Evolutionary conservation across 306 rosid species (phyloP).

Genomic region (Mucuna pruriens): DNA sequence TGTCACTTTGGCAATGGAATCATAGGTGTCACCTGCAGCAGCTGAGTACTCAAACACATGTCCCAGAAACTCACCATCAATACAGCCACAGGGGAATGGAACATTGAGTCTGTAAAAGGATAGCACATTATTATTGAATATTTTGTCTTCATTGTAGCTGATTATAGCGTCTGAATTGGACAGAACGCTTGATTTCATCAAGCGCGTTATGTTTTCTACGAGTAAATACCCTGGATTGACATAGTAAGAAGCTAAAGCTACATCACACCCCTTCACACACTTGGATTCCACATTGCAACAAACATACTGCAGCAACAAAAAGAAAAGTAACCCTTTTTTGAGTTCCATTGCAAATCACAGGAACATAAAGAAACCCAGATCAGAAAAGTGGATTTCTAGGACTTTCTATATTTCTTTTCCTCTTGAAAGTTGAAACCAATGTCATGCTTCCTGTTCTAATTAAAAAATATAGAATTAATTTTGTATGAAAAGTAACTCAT

Average conservation of each 20-base stretch:
- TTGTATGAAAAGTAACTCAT: neutral
- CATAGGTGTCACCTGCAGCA: slow-evolving; percentile 47
- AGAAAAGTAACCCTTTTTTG: slow-evolving; percentile 17
- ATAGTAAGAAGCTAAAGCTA: slow-evolving; percentile 73
- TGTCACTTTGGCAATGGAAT: slow-evolving; percentile 31
- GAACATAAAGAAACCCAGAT: slow-evolving; percentile 32
- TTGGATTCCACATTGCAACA: slow-evolving; percentile 50
- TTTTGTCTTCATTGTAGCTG: slow-evolving; percentile 41
- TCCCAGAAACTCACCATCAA: slow-evolving; percentile 60
- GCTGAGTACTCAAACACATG: slow-evolving; percentile 56
- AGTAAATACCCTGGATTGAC: neutral
- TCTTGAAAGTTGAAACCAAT: slow-evolving; percentile 26
- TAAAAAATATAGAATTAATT: neutral
- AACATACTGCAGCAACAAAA: slow-evolving; percentile 38
- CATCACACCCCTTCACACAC: slow-evolving; percentile 56
- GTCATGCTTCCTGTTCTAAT: slow-evolving; percentile 14
- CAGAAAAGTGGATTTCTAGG: neutral
- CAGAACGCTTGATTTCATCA: slow-evolving; percentile 36
- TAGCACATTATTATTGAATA: neutral
- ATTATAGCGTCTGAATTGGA: slow-evolving; percentile 7
- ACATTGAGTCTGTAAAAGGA: slow-evolving; percentile 27
- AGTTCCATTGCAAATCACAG: slow-evolving; percentile 46
- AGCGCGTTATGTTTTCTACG: neutral
- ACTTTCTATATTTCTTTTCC: neutral
- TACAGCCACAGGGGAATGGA: slow-evolving; percentile 68